phyloP scores from a whole-genome alignment of 345 rosid genomes.

The Bruguiera sexangula region DNA sequence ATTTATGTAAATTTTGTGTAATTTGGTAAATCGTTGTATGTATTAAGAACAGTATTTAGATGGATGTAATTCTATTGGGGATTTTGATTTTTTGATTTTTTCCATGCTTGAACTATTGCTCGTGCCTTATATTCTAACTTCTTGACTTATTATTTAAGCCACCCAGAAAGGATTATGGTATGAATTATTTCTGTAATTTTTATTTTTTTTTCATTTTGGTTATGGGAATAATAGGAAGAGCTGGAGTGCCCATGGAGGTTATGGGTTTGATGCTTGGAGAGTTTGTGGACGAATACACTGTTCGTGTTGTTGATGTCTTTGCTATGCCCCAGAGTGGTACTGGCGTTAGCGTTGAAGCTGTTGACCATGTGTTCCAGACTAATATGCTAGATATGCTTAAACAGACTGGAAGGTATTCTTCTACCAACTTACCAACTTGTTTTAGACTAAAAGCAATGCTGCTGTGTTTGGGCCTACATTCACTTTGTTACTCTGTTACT shows the following conservation, averaged over 20 bases:
- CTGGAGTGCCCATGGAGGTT: slow-evolving; percentile 99
- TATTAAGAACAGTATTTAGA: not conserved
- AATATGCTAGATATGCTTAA: slow-evolving; percentile 99
- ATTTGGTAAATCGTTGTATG: not conserved
- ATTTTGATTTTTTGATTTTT: not conserved
- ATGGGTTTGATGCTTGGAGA: slow-evolving; percentile 99
- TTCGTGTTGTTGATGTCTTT: slow-evolving; percentile 93
- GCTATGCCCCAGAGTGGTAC: slow-evolving; percentile 99
- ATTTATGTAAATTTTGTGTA: not conserved
- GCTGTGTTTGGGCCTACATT: not conserved
- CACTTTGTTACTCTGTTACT: no score
- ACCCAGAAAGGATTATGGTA: not conserved
- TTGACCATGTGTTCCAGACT: slow-evolving; percentile 97
- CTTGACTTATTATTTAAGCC: not conserved
- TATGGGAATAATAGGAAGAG: slow-evolving; percentile 57
- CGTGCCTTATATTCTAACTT: not conserved
- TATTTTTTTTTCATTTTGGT: not conserved
- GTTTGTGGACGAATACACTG: slow-evolving; percentile 97
- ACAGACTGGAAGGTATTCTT: slow-evolving; percentile 83
- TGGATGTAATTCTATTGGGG: not conserved
- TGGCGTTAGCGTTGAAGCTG: slow-evolving; percentile 98
- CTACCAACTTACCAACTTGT: not conserved
- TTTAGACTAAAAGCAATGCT: not conserved
- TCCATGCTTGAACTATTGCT: not conserved
- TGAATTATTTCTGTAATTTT: not conserved